A percentile compares a stretch with the other conserved stretches of the same genome.
These are phyloP conservation scores for Barbatosphaeria neglecta DNA, from an alignment of 495 filamentous ascomycete species.

Conservation along the genomic window DNA sequence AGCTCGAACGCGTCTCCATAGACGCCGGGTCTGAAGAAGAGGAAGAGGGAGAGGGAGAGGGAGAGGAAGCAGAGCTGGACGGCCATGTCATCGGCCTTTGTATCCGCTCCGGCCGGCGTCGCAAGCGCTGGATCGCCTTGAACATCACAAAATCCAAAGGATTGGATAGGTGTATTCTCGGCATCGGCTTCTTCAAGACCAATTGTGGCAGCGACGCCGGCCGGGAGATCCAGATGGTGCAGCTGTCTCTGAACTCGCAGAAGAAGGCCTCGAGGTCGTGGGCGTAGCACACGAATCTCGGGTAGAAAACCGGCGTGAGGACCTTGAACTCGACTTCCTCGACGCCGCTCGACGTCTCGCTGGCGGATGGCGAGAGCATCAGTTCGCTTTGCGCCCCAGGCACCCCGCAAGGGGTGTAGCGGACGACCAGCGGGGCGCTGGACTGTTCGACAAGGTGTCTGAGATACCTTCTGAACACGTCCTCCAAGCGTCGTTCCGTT, in stretches of 20 bases:
- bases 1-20: neutral
- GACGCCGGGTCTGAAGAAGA: slow-evolving; percentile 8
- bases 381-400: slow-evolving; percentile 15
- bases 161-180: slow-evolving; percentile 11
- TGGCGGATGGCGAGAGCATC: slow-evolving; percentile 19
- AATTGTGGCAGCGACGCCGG: slow-evolving; percentile 31
- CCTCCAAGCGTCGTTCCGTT: slow-evolving; percentile 36
- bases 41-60: no score
- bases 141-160: slow-evolving; percentile 21
- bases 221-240: slow-evolving; percentile 39
- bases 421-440: slow-evolving; percentile 25
- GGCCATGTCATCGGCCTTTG: slow-evolving; percentile 16
- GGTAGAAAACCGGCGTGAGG: slow-evolving; percentile 49
- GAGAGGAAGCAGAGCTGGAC: no score
- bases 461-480: slow-evolving; percentile 40
- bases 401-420: slow-evolving; percentile 40
- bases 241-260: slow-evolving; percentile 35
- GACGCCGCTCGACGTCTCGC: neutral
- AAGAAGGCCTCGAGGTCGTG: slow-evolving; percentile 40
- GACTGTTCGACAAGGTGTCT: slow-evolving; percentile 30
- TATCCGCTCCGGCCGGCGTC: slow-evolving; percentile 20
- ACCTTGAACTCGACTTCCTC: slow-evolving; percentile 37
- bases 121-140: slow-evolving; percentile 23
- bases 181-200: slow-evolving; percentile 18
- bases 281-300: slow-evolving; percentile 40